Evolutionary conservation across 2,329 filamentous ascomycete species (phyloP).

Genomic region (Monosporascus sp.): DNA sequence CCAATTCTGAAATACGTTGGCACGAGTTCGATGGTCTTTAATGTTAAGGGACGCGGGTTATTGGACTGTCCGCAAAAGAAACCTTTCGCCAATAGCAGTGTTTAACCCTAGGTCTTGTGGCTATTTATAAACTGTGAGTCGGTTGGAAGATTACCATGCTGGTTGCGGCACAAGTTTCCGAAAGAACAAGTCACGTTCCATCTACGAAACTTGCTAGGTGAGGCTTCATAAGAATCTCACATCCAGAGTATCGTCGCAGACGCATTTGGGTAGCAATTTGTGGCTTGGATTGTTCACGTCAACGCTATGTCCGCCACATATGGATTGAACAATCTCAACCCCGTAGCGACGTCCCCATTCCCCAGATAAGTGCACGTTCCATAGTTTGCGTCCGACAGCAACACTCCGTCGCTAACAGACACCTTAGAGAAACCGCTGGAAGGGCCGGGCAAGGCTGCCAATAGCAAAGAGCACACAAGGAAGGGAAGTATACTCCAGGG

Average conservation of each 20-base stretch:
- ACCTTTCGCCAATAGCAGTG: conserved; percentile 7
- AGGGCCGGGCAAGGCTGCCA: not conserved
- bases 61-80: conserved; percentile 1
- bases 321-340: conserved; percentile 1
- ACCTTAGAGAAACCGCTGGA: conserved; percentile 5
- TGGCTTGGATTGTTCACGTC: not conserved
- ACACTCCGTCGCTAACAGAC: conserved; percentile 1
- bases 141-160: conserved; percentile 4
- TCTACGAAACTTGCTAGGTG: conserved; percentile 1
- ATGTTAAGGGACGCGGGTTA: conserved; percentile 4
- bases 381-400: conserved; percentile 1
- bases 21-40: not conserved
- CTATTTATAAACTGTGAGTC: conserved; percentile 14
- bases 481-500: not conserved
- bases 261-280: not conserved
- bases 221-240: conserved; percentile 4
- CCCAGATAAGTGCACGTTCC: not conserved
- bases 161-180: conserved; percentile 5
- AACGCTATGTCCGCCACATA: not conserved
- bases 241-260: not conserved
- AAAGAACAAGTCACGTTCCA: conserved; percentile 15
- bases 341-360: conserved; percentile 9
- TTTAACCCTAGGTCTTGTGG: conserved; percentile 18
- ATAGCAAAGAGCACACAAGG: not conserved
- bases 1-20: not conserved